These are phyloP conservation scores for Colletotrichum sp. DNA, from an alignment of 2,329 filamentous ascomycete species.

Conservation along the genomic window DNA sequence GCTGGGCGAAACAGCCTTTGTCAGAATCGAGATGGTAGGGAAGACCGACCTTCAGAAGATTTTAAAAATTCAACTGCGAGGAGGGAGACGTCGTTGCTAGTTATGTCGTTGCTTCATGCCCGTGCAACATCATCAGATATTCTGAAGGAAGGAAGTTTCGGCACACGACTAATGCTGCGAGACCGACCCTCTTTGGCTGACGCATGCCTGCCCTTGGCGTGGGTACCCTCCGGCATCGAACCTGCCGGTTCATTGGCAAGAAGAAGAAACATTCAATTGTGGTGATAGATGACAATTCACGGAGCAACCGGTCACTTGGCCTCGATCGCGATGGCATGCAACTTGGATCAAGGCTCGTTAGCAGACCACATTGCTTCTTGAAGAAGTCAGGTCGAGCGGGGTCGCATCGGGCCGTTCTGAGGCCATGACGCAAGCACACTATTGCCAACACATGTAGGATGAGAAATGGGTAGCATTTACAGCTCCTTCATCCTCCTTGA, in stretches of 20 bases:
- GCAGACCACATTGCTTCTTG: not conserved
- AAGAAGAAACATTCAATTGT: not conserved
- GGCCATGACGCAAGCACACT: not conserved
- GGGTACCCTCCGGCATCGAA: constrained; percentile 14
- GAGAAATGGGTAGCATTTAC: not conserved
- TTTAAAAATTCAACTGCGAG: not conserved
- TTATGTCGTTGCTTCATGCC: not conserved
- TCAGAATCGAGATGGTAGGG: not conserved
- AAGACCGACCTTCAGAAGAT: not conserved
- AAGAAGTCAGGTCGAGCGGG: not conserved
- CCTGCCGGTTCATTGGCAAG: constrained; percentile 5
- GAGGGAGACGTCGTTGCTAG: not conserved
- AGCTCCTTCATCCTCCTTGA: not conserved
- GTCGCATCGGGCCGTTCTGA: not conserved
- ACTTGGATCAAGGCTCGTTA: not conserved
- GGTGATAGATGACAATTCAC: not conserved
- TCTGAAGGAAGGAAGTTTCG: constrained; percentile 5
- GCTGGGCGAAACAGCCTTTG: not conserved
- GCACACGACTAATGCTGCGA: constrained; percentile 14
- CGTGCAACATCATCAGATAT: not conserved
- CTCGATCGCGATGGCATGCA: not conserved
- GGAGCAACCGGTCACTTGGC: constrained; percentile 15
- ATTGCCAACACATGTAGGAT: not conserved
- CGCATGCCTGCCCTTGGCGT: constrained; percentile 20
- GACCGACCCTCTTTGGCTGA: constrained; percentile 20